Evolutionary conservation across 2,329 filamentous ascomycete genomes (phyloP).

Genomic region (Paracoccidioides lutzii): DNA sequence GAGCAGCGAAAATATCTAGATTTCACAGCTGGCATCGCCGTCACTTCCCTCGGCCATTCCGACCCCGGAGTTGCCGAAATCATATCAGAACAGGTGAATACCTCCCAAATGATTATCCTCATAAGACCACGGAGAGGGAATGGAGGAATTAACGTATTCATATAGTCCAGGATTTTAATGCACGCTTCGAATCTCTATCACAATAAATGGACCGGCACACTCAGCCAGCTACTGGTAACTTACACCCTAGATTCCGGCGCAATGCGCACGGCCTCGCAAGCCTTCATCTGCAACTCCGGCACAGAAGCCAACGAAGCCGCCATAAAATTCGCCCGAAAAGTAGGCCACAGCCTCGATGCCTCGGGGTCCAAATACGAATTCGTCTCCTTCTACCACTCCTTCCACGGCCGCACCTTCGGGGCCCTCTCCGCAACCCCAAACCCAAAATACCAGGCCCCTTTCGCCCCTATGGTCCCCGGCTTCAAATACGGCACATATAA

Average conservation of each 20-base stretch:
- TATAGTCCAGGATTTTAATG: constrained; percentile 56
- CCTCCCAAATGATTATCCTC: neutral
- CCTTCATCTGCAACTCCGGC: constrained; percentile 93
- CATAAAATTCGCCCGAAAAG: constrained; percentile 91
- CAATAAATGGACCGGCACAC: constrained; percentile 84
- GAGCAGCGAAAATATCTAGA: constrained; percentile 85
- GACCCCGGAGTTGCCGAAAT: constrained; percentile 65
- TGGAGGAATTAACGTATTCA: neutral
- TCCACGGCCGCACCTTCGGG: constrained; percentile 96
- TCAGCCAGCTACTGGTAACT: constrained; percentile 74
- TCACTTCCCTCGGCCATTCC: constrained; percentile 84
- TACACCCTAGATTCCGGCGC: constrained; percentile 65
- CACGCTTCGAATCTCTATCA: constrained; percentile 96
- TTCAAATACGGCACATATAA: constrained; percentile 83
- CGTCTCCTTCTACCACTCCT: constrained; percentile 81
- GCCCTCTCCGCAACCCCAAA: constrained; percentile 91
- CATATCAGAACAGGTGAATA: constrained; percentile 58
- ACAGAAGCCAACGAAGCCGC: constrained; percentile 96
- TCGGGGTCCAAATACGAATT: constrained; percentile 65
- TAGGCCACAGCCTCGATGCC: constrained; percentile 62
- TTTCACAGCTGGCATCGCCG: constrained; percentile 90
- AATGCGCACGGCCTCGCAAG: constrained; percentile 67
- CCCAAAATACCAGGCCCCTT: constrained; percentile 92
- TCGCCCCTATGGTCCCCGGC: constrained; percentile 88
- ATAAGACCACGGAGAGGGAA: no score